These are phyloP conservation scores for Margaritispora aquatica DNA, from an alignment of 495 filamentous ascomycete genomes.

Conservation along the genomic window DNA sequence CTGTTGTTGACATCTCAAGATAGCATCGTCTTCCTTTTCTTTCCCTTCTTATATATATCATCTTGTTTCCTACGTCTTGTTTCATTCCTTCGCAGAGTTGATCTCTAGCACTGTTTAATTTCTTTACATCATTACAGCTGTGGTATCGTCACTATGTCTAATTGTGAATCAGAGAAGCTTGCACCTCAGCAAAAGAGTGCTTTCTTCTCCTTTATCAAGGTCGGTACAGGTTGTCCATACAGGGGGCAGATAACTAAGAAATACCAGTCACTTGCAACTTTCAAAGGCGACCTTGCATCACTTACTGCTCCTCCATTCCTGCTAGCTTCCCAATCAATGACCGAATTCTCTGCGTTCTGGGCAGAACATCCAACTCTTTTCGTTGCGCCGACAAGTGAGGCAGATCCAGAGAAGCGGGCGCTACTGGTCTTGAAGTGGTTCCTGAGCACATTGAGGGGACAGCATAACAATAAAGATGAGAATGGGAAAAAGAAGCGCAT, in stretches of 20 bases:
- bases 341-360: constrained; percentile 97
- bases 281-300: constrained; percentile 91
- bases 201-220: constrained; percentile 49
- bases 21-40: background rate
- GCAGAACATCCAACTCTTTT: constrained; percentile 86
- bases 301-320: constrained; percentile 96
- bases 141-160: constrained; percentile 1
- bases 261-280: constrained; percentile 81
- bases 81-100: background rate
- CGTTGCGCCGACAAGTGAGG: constrained; percentile 75
- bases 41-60: background rate
- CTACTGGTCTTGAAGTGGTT: constrained; percentile 95
- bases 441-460: constrained; percentile 88
- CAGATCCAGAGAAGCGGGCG: constrained; percentile 76
- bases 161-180: constrained; percentile 12
- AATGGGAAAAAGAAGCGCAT: constrained; percentile 97
- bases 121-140: background rate
- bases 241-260: background rate
- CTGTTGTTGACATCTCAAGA: background rate
- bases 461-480: constrained; percentile 89
- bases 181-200: constrained; percentile 10
- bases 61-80: no score
- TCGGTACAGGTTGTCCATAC: constrained; percentile 20
- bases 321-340: constrained; percentile 82
- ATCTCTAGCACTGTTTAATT: background rate